Conservation (phyloP, 805 yeast genomes). For the Zygotorulaspora danielsina region DNA sequence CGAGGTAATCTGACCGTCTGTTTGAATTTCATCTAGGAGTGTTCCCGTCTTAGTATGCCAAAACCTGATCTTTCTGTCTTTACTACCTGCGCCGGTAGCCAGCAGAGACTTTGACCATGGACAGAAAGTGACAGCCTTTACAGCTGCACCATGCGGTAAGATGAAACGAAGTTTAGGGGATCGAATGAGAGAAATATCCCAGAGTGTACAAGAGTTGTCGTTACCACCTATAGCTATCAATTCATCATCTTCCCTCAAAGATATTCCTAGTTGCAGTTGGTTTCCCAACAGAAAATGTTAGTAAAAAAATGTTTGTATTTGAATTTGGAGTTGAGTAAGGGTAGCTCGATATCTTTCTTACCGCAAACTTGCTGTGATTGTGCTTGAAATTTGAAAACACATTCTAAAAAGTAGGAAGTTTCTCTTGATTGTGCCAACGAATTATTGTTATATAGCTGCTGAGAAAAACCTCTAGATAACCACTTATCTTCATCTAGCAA, state of each 20-base stretch:
- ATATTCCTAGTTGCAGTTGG: conserved; percentile 55
- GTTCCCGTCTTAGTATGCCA: conserved; percentile 87
- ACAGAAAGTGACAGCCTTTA: conserved; percentile 83
- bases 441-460: neutral
- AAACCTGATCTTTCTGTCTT: conserved; percentile 72
- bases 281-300: no score
- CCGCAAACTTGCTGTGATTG: conserved; percentile 63
- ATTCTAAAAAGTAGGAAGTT: conserved; percentile 13
- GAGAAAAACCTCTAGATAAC: neutral
- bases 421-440: conserved; percentile 1
- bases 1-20: conserved; percentile 75
- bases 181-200: conserved; percentile 52
- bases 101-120: conserved; percentile 81
- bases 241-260: conserved; percentile 48
- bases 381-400: conserved; percentile 38
- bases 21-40: conserved; percentile 49
- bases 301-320: no score
- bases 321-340: no score
- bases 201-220: conserved; percentile 72
- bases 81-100: conserved; percentile 90
- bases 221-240: conserved; percentile 80
- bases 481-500: neutral
- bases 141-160: conserved; percentile 76
- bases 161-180: conserved; percentile 44
- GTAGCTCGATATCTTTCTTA: no score